phyloP scores from a whole-genome alignment of 116 monocot genomes.

The Dioscorea cayenensis region DNA sequence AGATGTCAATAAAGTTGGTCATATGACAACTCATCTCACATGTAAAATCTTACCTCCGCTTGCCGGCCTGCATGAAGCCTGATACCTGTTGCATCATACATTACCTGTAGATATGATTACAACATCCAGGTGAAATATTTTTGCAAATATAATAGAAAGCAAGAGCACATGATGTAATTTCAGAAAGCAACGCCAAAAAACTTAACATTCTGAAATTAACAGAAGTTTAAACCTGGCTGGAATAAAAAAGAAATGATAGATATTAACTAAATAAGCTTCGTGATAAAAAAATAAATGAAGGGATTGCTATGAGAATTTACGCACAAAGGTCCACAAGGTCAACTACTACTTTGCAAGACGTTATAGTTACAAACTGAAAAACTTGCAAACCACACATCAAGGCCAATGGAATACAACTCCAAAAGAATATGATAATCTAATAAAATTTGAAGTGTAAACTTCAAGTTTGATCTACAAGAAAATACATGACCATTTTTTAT shows the following conservation, averaged over 20 bases:
- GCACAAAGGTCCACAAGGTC: neutral
- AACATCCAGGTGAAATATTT: neutral
- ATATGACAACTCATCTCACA: neutral
- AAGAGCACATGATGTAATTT: no score
- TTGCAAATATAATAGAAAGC: neutral
- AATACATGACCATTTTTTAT: no score
- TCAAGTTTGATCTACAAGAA: no score
- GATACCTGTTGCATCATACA: conserved; percentile 80
- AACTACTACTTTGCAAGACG: no score
- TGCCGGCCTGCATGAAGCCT: conserved; percentile 75
- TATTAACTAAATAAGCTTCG: neutral
- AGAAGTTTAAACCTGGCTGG: neutral
- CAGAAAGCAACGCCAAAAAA: neutral
- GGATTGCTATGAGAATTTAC: neutral
- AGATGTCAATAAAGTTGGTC: neutral
- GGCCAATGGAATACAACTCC: no score
- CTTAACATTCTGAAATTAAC: no score
- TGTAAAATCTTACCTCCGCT: conserved; percentile 44
- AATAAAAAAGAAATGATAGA: neutral
- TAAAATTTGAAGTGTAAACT: neutral
- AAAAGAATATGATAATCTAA: neutral
- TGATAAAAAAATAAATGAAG: neutral
- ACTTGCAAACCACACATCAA: no score
- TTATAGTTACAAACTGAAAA: no score
- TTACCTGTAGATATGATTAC: conserved; percentile 35